These are phyloP conservation scores for Dioscorea zingiberensis DNA, from an alignment of 106 monocot species.

Conservation along the genomic window DNA sequence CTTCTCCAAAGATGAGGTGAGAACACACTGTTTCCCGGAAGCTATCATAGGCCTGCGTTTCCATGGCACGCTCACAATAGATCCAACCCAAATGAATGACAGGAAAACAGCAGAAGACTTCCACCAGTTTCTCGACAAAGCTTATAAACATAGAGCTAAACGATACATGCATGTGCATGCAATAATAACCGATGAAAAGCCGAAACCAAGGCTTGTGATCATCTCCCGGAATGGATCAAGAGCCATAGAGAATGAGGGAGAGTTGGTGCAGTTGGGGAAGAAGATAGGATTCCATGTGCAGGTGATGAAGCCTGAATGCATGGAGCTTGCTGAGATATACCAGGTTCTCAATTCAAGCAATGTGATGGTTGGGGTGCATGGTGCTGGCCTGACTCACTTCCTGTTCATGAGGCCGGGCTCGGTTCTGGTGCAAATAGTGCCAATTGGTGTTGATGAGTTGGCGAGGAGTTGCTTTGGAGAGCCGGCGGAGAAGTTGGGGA, in stretches of 20 bases:
- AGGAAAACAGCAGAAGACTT: constrained; percentile 37
- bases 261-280: constrained; percentile 32
- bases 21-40: constrained; percentile 57
- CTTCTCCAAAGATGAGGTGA: constrained; percentile 26
- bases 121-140: constrained; percentile 33
- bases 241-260: constrained; percentile 56
- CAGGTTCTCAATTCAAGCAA: constrained; percentile 47
- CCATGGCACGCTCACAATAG: constrained; percentile 51
- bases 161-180: constrained; percentile 2
- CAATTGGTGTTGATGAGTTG: constrained; percentile 63
- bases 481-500: constrained; percentile 46
- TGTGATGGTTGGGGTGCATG: constrained; percentile 74
- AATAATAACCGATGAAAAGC: too few relatives aligned
- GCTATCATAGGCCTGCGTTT: constrained; percentile 48
- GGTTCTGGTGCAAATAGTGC: constrained; percentile 69
- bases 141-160: constrained; percentile 35
- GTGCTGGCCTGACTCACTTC: constrained; percentile 78
- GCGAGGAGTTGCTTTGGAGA: constrained; percentile 62
- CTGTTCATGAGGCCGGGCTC: constrained; percentile 67
- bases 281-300: constrained; percentile 44
- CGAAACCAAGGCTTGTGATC: constrained; percentile 47
- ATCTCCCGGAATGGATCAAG: constrained; percentile 64
- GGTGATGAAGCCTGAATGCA: constrained; percentile 41
- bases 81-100: constrained; percentile 13
- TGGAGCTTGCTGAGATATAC: constrained; percentile 66